Evolutionary conservation across 805 yeast genomes (phyloP).

Genomic region (Schwanniomyces occidentalis): DNA sequence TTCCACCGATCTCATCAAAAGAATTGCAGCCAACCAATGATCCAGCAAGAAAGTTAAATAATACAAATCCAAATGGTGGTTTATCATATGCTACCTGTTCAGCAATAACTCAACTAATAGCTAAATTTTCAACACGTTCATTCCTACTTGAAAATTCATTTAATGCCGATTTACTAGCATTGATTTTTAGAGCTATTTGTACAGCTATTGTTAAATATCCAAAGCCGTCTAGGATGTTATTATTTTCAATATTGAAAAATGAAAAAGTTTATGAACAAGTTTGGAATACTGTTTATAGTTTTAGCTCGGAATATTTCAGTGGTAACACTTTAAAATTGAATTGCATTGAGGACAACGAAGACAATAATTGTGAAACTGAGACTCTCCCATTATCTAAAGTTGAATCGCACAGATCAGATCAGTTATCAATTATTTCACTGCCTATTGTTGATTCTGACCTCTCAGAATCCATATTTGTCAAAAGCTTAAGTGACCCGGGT

Average conservation of each 20-base stretch:
- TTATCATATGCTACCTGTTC: conserved; percentile 53
- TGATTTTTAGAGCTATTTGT: conserved; percentile 57
- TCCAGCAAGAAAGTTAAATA: conserved; percentile 24
- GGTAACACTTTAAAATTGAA: conserved; percentile 18
- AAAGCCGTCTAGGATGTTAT: conserved; percentile 51
- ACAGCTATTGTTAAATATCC: conserved; percentile 53
- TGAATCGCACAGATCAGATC: conserved; percentile 11
- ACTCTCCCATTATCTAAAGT: conserved; percentile 3
- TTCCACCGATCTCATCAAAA: conserved; percentile 41
- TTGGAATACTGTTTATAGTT: conserved; percentile 30
- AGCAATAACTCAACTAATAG: conserved; percentile 44
- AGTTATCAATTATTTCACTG: conserved; percentile 6
- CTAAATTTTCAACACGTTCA: conserved; percentile 33
- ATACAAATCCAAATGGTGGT: conserved; percentile 39
- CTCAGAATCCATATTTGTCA: conserved; percentile 9
- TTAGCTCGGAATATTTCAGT: conserved; percentile 23
- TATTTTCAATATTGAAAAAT: conserved; percentile 50
- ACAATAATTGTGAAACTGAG: conserved; percentile 5
- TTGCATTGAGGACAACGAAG: conserved; percentile 14
- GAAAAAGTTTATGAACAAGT: conserved; percentile 38
- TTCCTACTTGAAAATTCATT: conserved; percentile 39
- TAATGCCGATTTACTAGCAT: conserved; percentile 58
- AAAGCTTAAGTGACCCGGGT: conserved; percentile 5
- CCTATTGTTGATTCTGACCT: conserved; percentile 4
- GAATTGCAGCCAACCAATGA: conserved; percentile 17